These are phyloP conservation scores for Pistacia vera DNA, from an alignment of 345 rosid genomes.

Conservation along the genomic window DNA sequence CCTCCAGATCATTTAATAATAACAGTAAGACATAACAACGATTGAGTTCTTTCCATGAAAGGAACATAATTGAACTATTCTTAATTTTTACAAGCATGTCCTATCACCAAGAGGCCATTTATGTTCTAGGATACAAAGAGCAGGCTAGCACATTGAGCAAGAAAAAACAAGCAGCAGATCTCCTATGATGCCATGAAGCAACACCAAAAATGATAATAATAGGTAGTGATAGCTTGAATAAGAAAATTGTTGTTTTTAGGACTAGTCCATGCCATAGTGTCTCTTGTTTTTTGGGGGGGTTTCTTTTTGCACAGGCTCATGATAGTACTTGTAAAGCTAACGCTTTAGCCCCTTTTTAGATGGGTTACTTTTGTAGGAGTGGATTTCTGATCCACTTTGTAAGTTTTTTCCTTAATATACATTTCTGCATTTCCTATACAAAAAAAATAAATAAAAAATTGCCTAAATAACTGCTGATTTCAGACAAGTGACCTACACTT, in stretches of 20 bases:
- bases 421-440: too few relatives aligned
- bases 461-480: not conserved
- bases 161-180: not conserved
- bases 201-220: not conserved
- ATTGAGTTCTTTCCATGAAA: conserved; percentile 12
- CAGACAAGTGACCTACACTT: not conserved
- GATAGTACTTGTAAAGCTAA: too few relatives aligned
- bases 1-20: conserved; percentile 52
- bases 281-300: too few relatives aligned
- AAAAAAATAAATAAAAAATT: too few relatives aligned
- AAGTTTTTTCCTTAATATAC: too few relatives aligned
- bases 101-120: conserved; percentile 41
- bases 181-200: not conserved
- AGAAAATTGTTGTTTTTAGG: too few relatives aligned
- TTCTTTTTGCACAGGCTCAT: too few relatives aligned
- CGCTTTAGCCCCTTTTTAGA: too few relatives aligned
- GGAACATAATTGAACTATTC: conserved; percentile 8
- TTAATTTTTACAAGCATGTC: conserved; percentile 11
- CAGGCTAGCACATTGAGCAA: not conserved
- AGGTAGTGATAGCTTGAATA: not conserved
- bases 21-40: conserved; percentile 35
- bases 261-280: too few relatives aligned
- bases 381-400: too few relatives aligned
- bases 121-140: conserved; percentile 40
- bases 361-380: too few relatives aligned